Conservation (phyloP, 257 asterid species). For the Forsythia viridissima region DNA sequence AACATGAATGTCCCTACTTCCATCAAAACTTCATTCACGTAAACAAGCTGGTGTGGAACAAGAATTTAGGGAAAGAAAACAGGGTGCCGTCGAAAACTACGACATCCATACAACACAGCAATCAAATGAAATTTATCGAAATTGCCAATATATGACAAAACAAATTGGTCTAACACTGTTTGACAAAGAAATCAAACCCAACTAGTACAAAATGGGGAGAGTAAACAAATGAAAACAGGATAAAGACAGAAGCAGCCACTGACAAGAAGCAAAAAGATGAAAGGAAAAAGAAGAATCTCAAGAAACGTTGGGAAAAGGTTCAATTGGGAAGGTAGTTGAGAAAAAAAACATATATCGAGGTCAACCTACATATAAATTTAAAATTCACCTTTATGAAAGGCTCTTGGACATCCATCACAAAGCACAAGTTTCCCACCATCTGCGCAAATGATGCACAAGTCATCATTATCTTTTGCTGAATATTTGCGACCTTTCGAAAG, state of each 20-base stretch:
- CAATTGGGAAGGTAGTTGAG: background rate
- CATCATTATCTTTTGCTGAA: conserved; percentile 75
- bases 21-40: background rate
- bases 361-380: conserved; percentile 21
- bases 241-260: background rate
- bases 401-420: conserved; percentile 99
- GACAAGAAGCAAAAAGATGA: background rate
- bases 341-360: conserved; percentile 13
- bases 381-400: conserved; percentile 90
- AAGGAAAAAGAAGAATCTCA: background rate
- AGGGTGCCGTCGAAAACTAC: background rate
- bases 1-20: background rate
- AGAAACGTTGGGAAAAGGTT: conserved; percentile 5
- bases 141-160: conserved; percentile 9
- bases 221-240: background rate
- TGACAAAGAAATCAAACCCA: background rate
- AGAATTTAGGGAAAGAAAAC: background rate
- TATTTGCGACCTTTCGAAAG: conserved; percentile 76
- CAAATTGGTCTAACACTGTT: background rate
- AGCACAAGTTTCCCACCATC: conserved; percentile 99
- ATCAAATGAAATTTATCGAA: background rate
- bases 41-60: background rate
- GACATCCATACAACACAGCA: conserved; percentile 2
- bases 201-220: background rate
- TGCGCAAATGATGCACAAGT: conserved; percentile 93